Conservation (phyloP, 495 filamentous ascomycete genomes). For the Monascus purpureus region DNA sequence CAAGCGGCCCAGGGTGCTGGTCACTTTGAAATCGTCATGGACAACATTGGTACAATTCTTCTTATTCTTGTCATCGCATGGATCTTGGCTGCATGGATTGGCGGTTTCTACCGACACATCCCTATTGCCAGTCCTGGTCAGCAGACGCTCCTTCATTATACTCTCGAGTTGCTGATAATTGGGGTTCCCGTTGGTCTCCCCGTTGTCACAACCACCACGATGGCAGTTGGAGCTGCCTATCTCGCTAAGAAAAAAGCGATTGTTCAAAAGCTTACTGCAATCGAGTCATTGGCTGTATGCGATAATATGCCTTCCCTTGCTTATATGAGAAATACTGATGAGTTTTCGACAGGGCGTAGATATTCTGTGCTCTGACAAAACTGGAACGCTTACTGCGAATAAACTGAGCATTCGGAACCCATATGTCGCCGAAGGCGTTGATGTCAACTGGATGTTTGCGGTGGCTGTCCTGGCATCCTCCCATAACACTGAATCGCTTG, state of each 20-base stretch:
- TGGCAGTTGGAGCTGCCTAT: slow-evolving; percentile 92
- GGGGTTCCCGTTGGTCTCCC: slow-evolving; percentile 94
- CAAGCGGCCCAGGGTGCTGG: slow-evolving; percentile 52
- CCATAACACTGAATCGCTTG: slow-evolving; percentile 57
- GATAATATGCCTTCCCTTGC: neutral
- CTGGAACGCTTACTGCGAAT: slow-evolving; percentile 55
- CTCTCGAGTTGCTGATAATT: slow-evolving; percentile 69
- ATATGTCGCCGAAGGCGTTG: slow-evolving; percentile 56
- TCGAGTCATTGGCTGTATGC: slow-evolving; percentile 74
- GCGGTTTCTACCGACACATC: slow-evolving; percentile 55
- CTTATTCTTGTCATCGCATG: slow-evolving; percentile 54
- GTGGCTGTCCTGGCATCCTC: slow-evolving; percentile 58
- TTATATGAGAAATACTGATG: neutral
- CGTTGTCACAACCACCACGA: slow-evolving; percentile 88
- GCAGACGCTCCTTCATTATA: slow-evolving; percentile 48
- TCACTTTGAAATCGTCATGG: slow-evolving; percentile 68
- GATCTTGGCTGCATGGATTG: slow-evolving; percentile 57
- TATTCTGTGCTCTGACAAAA: slow-evolving; percentile 96
- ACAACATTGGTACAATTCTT: slow-evolving; percentile 56
- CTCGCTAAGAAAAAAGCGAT: slow-evolving; percentile 92
- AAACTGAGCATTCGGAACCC: slow-evolving; percentile 58
- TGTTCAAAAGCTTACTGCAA: slow-evolving; percentile 89
- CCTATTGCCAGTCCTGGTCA: slow-evolving; percentile 47
- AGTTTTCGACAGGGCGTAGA: slow-evolving; percentile 60
- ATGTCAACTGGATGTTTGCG: slow-evolving; percentile 65